A percentile compares a stretch with the other conserved stretches of the same genome.
Evolutionary conservation across 495 filamentous ascomycete genomes (phyloP).

Genomic region (Aspergillus mulundensis): DNA sequence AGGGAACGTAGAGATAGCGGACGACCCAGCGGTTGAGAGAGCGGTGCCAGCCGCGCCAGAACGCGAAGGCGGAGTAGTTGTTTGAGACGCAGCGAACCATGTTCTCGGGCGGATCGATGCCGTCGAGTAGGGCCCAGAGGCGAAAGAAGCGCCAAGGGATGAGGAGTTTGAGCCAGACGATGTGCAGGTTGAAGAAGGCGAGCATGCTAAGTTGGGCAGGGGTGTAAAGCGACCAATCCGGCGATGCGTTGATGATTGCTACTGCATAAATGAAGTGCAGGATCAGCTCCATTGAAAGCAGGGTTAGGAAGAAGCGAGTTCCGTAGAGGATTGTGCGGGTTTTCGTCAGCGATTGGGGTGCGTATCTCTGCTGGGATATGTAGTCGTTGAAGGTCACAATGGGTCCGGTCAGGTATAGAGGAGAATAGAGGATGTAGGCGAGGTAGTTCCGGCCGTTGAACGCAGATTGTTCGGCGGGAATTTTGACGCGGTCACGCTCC

Average conservation of each 20-base stretch:
- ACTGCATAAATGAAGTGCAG: constrained; percentile 93
- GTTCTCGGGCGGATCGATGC: constrained; percentile 94
- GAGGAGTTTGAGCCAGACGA: constrained; percentile 97
- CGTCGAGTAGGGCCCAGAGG: constrained; percentile 85
- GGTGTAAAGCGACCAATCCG: constrained; percentile 78
- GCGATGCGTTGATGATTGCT: constrained; percentile 80
- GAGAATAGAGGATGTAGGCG: constrained; percentile 85
- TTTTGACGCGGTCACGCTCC: constrained; percentile 77
- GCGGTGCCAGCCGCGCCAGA: constrained; percentile 96
- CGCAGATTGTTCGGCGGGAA: constrained; percentile 64
- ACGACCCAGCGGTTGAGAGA: constrained; percentile 92
- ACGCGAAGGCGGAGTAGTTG: constrained; percentile 87
- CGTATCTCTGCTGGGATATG: constrained; percentile 78
- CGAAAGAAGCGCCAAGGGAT: constrained; percentile 98
- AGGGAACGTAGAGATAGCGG: constrained; percentile 89
- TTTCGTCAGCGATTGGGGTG: constrained; percentile 59
- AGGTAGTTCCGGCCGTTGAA: constrained; percentile 80
- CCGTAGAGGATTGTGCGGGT: constrained; percentile 72
- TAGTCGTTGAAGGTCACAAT: constrained; percentile 99
- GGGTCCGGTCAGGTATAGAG: constrained; percentile 87
- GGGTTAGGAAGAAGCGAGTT: constrained; percentile 71
- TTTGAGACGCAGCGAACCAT: constrained; percentile 96
- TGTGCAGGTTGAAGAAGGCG: constrained; percentile 92
- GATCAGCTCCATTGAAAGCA: constrained; percentile 90
- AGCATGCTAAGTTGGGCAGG: constrained; percentile 86